A percentile compares a stretch with the other conserved stretches of the same genome.
Conservation (phyloP, 345 rosid species). For the Eucalyptus curtisii region DNA sequence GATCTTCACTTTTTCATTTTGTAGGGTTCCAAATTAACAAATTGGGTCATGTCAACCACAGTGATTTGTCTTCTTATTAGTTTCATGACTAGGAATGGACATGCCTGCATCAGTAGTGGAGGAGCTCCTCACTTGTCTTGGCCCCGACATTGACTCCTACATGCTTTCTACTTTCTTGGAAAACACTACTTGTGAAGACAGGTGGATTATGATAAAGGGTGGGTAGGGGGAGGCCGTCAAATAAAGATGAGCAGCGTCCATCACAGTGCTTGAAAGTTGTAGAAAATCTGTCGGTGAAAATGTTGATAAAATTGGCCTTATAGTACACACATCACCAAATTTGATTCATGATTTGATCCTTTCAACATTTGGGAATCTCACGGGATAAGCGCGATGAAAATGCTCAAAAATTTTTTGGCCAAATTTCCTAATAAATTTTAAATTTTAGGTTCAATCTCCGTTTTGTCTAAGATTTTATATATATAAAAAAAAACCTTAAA, state of each 20-base stretch:
- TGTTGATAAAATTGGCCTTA: neutral
- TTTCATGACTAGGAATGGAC: neutral
- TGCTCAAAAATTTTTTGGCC: neutral
- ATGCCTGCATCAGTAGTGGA: neutral
- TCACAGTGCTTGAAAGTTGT: neutral
- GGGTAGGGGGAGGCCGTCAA: neutral
- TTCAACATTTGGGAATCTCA: neutral
- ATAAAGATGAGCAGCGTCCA: neutral
- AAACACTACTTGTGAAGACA: neutral
- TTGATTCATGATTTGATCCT: neutral
- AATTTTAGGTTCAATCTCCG: neutral
- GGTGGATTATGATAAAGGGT: neutral
- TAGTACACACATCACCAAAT: neutral
- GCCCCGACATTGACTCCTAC: neutral
- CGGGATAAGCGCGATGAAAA: neutral
- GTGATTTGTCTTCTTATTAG: neutral
- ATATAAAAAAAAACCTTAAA: neutral
- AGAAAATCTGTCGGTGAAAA: neutral
- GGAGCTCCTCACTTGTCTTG: neutral
- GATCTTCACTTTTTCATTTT: neutral
- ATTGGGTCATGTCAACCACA: neutral
- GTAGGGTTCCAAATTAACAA: neutral
- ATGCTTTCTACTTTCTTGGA: neutral
- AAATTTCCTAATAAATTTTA: neutral
- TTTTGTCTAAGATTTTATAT: fast-evolving